Percentiles rank a stretch among this genome's conserved stretches.
Conservation (phyloP, 2,329 filamentous ascomycete genomes). For the Epichloe gansuensis region DNA sequence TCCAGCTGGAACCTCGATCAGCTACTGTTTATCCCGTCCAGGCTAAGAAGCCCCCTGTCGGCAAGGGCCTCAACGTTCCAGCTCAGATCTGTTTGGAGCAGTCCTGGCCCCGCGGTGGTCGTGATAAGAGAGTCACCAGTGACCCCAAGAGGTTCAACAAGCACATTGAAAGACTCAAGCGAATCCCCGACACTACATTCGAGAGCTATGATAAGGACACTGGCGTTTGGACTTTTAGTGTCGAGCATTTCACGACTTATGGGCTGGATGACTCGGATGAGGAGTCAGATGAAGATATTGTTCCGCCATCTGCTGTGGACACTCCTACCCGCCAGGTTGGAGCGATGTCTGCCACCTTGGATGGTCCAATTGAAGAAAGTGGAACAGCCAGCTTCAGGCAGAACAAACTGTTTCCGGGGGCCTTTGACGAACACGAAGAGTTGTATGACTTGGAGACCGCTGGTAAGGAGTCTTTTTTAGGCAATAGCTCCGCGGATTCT, state of each 20-base stretch:
- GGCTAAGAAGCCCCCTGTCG: constrained; percentile 66
- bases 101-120: constrained; percentile 67
- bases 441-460: constrained; percentile 43
- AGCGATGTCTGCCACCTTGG: constrained; percentile 15
- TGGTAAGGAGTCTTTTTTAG: constrained; percentile 75
- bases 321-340: not conserved
- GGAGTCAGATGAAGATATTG: constrained; percentile 42
- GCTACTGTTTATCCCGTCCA: constrained; percentile 78
- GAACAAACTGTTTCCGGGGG: constrained; percentile 53
- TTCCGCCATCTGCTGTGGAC: constrained; percentile 2
- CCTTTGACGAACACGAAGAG: constrained; percentile 55
- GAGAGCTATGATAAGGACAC: constrained; percentile 65
- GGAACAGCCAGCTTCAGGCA: constrained; percentile 46
- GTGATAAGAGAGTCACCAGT: constrained; percentile 39
- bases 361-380: constrained; percentile 29
- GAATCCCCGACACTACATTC: constrained; percentile 69
- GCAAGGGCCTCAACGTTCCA: constrained; percentile 84
- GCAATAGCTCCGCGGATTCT: constrained; percentile 77
- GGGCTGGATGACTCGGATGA: constrained; percentile 72
- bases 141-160: constrained; percentile 58
- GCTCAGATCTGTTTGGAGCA: constrained; percentile 81
- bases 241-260: constrained; percentile 96
- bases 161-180: constrained; percentile 70
- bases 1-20: constrained; percentile 62
- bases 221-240: constrained; percentile 80